phyloP scores from a whole-genome alignment of 208 protist species.

The Phytomonas sp. region DNA sequence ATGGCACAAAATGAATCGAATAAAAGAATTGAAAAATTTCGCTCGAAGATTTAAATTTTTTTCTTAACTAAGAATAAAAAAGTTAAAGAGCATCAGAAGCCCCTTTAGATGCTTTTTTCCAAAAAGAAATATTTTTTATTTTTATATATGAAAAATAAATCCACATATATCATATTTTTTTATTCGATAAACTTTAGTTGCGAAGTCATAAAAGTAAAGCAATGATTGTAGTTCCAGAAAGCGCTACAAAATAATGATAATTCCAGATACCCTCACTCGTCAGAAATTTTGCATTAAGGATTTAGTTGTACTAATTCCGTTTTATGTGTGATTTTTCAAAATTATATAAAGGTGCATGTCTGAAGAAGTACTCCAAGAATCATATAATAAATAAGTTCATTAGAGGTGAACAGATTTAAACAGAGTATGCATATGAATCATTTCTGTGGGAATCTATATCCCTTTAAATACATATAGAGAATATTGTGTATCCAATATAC shows the following conservation, averaged over 20 bases:
- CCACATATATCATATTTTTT: neutral
- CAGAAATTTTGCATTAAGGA: neutral
- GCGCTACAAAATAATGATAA: neutral
- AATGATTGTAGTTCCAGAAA: neutral
- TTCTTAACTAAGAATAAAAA: neutral
- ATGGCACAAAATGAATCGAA: neutral
- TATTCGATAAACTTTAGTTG: neutral
- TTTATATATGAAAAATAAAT: neutral
- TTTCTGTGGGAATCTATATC: neutral
- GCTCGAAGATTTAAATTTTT: no score
- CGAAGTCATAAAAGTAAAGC: neutral
- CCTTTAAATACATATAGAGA: neutral
- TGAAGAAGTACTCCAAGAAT: neutral
- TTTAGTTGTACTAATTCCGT: neutral
- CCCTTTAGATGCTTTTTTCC: neutral
- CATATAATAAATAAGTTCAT: neutral
- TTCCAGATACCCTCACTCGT: neutral
- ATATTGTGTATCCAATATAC: neutral
- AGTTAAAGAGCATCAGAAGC: neutral
- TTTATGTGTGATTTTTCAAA: neutral
- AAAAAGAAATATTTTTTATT: constrained; percentile 2
- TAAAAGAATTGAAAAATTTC: neutral
- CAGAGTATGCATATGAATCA: neutral
- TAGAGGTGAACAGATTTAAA: neutral
- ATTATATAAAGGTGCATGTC: neutral